Conservation (phyloP, 441 rosid genomes). For the Erodium moschatum region DNA sequence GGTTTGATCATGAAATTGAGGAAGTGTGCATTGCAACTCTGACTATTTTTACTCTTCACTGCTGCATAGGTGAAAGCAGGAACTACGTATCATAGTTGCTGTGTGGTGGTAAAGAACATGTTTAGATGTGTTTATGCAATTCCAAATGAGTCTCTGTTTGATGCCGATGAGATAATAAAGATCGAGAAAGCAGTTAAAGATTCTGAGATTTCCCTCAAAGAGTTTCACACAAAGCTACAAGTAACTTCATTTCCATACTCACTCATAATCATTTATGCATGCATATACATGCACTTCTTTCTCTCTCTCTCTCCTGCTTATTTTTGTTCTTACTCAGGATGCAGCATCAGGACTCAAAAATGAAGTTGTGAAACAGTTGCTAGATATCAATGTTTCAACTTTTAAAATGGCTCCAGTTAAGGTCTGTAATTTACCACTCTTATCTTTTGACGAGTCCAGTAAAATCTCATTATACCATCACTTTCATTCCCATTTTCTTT, state of each 20-base stretch:
- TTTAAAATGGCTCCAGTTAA: constrained; percentile 79
- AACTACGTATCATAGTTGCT: constrained; percentile 69
- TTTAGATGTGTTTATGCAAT: constrained; percentile 86
- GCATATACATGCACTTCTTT: constrained; percentile 10
- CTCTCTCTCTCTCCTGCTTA: constrained; percentile 14
- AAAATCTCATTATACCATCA: background rate
- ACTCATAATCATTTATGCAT: background rate
- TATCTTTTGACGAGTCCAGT: background rate
- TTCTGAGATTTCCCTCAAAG: constrained; percentile 40
- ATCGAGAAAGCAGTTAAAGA: constrained; percentile 71
- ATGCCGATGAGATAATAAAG: constrained; percentile 45
- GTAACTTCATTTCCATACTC: constrained; percentile 33
- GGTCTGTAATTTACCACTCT: constrained; percentile 41
- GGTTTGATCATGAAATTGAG: background rate
- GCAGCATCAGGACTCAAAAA: constrained; percentile 57
- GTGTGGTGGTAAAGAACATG: constrained; percentile 67
- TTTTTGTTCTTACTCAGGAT: constrained; percentile 36
- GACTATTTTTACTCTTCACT: background rate
- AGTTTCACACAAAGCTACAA: constrained; percentile 44
- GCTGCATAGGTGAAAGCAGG: constrained; percentile 70
- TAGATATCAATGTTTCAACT: constrained; percentile 63
- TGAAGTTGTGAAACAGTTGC: constrained; percentile 58
- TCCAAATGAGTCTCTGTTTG: constrained; percentile 56
- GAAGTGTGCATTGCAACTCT: background rate
- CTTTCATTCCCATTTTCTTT: constrained; percentile 13